Evolutionary conservation across 1,284 basidiomycete genomes (phyloP), one percentile per base, ranked within the genome.

Genomic region (Schizophyllum amplum): DNA sequence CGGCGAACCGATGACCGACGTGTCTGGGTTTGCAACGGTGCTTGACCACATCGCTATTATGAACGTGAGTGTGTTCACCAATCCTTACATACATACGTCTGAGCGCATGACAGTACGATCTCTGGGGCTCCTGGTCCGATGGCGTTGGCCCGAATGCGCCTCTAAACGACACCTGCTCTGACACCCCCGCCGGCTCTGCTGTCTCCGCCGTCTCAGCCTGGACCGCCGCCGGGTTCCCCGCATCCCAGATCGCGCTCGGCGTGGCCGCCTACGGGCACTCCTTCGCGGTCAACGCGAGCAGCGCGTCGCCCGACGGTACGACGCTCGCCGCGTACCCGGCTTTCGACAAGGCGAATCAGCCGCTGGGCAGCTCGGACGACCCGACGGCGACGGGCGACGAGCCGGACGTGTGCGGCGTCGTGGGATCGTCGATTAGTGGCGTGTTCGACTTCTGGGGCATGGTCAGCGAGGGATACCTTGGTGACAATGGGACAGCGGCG

Each of bases 91-190:
- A 54, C 53, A 3, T 4, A 7, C 53, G 1, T 26, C 15, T 9
- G 21, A 53, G 20, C 23, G 0, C 46, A 52, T 26, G 17, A n/a
- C 24, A 90, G 73, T 94, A 94, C 72, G 92, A 94, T 67, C 75
- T 92, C 59, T 85, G 79, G 72, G 79, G 86, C 62, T 72, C 78
- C 66, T 71, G 75, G 75, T 77, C 71, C 27, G 61, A 64, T 11
- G 70, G 75, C 26, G 79, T 79, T 15, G 91, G 92, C 4, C 82
- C 93, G n/a, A 92, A 93, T 69, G 85, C 92, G 2, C 92, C 93
- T 15, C 76, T 96, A 25, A 76, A 84, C 57, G 85, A 95, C 69
- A 78, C 80, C 0, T 95, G 93, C 68, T 65, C 78, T 1, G 71
- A 69, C 1, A 73, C 83, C 61, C 87, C 85, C 57, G 73, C 77